Conservation (phyloP, 805 yeast species). For the Saturnispora hagleri region DNA sequence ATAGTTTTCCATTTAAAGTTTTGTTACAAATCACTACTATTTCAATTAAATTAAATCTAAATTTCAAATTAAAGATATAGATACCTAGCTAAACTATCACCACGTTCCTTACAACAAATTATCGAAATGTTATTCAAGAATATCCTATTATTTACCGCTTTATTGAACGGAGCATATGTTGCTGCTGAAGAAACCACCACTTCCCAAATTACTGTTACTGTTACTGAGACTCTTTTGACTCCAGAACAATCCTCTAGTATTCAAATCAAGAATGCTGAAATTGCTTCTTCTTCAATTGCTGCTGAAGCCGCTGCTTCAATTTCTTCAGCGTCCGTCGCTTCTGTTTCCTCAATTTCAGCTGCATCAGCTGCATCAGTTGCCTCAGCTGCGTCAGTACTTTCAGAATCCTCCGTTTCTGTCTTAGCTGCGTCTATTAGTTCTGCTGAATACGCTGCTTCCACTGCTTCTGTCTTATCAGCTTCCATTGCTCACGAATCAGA, state of each 20-base stretch:
- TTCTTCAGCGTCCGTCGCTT: conserved; percentile 22
- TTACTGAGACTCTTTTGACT: conserved; percentile 37
- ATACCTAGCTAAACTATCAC: conserved; percentile 1
- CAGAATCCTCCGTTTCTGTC: conserved; percentile 20
- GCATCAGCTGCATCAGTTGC: conserved; percentile 27
- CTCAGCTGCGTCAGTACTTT: conserved; percentile 14
- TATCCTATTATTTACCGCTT: conserved; percentile 19
- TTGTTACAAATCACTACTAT: neutral
- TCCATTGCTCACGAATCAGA: conserved; percentile 15
- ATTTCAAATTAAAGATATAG: neutral
- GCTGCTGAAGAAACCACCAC: conserved; percentile 33
- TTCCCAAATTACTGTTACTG: conserved; percentile 34
- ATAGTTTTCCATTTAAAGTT: conserved; percentile 4
- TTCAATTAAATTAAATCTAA: neutral
- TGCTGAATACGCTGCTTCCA: conserved; percentile 13
- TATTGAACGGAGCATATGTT: conserved; percentile 16
- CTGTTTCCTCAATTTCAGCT: conserved; percentile 22
- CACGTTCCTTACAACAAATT: conserved; percentile 1
- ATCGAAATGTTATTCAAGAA: conserved; percentile 22
- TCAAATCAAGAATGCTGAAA: conserved; percentile 21
- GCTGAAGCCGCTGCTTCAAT: conserved; percentile 29
- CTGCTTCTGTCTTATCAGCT: conserved; percentile 18
- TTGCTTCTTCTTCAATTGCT: conserved; percentile 21
- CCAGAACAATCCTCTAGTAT: conserved; percentile 33
- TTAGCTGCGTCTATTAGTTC: conserved; percentile 19